Evolutionary conservation across 306 rosid species (phyloP).

Genomic region (Hippophae tibetana): DNA sequence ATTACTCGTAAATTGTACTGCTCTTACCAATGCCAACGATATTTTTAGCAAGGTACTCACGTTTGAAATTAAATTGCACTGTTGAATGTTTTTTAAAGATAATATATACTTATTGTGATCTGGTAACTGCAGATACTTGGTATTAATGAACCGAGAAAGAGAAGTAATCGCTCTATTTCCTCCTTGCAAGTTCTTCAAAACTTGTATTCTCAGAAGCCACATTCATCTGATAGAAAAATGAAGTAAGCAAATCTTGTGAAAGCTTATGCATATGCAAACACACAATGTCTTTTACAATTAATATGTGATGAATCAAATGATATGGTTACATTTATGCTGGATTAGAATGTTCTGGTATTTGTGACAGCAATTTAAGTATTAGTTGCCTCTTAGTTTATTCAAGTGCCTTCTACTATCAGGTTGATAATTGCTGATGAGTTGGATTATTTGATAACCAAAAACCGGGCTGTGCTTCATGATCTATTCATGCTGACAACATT

Average conservation of each 20-base stretch:
- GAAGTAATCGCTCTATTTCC: slow-evolving; percentile 31
- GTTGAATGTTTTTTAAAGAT: background rate
- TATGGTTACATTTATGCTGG: background rate
- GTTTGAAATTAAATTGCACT: background rate
- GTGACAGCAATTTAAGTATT: slow-evolving; percentile 13
- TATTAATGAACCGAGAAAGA: slow-evolving; percentile 29
- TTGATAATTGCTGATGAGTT: slow-evolving; percentile 80
- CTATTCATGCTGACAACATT: slow-evolving; percentile 87
- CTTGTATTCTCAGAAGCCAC: slow-evolving; percentile 53
- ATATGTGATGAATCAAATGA: background rate
- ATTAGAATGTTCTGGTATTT: slow-evolving; percentile 1
- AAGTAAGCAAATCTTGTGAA: slow-evolving; percentile 34
- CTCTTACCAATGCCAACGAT: slow-evolving; percentile 60
- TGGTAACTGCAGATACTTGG: slow-evolving; percentile 50
- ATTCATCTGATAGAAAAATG: slow-evolving; percentile 41
- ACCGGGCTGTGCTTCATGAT: slow-evolving; percentile 79
- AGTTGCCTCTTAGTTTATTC: background rate
- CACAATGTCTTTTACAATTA: background rate
- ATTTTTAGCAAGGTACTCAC: slow-evolving; percentile 64
- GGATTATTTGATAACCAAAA: slow-evolving; percentile 83
- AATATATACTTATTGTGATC: slow-evolving; percentile 15
- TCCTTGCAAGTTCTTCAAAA: slow-evolving; percentile 71
- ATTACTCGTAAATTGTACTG: slow-evolving; percentile 57
- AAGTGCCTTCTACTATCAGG: slow-evolving; percentile 28
- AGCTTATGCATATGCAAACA: background rate